Evolutionary conservation across 306 rosid species (phyloP).

Genomic region (Inga leiocalycina): DNA sequence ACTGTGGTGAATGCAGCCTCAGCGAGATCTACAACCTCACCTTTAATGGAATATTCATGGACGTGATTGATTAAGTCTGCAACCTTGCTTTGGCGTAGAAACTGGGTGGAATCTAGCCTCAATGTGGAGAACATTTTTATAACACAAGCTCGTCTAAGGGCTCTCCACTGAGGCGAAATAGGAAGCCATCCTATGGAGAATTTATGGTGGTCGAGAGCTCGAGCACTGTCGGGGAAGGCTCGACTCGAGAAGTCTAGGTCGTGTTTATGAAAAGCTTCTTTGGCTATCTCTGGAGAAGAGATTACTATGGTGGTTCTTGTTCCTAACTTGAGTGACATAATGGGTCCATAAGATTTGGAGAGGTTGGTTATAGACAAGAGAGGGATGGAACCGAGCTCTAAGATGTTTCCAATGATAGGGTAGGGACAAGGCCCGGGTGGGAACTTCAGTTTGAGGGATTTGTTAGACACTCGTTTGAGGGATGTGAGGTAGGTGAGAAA

Average conservation of each 20-base stretch:
- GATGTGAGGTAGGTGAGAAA: background rate
- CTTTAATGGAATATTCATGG: background rate
- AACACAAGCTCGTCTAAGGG: background rate
- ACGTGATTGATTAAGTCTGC: background rate
- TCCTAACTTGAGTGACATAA: background rate
- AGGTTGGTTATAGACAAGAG: background rate
- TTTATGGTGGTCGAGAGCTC: background rate
- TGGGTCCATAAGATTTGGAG: background rate
- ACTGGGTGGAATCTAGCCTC: background rate
- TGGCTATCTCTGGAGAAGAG: background rate
- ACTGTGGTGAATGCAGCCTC: background rate
- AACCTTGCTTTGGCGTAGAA: background rate
- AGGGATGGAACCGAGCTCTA: background rate
- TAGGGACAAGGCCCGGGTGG: background rate
- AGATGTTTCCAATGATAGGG: background rate
- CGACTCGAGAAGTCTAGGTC: background rate
- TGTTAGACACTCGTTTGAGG: background rate
- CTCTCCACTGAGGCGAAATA: background rate
- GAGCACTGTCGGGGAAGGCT: background rate
- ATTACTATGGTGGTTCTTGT: background rate
- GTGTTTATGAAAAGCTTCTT: background rate
- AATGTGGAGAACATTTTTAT: background rate
- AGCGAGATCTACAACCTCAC: background rate
- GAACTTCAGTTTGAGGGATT: background rate
- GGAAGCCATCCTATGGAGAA: background rate